phyloP scores from a whole-genome alignment of 2,329 filamentous ascomycete species.

The Pseudogymnoascus sp. region DNA sequence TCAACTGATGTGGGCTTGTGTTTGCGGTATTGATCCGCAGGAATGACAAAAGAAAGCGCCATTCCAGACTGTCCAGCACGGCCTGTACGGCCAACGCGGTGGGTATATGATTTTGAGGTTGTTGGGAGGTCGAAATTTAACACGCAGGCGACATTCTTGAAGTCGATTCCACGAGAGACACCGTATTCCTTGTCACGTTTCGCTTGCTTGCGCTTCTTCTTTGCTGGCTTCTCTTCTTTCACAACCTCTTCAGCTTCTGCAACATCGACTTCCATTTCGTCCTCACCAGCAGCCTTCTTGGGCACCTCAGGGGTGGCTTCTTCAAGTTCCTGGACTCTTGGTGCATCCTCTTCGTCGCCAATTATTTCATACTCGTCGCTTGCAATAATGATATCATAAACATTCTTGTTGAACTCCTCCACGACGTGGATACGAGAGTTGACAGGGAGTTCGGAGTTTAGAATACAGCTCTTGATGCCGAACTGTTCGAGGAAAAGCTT shows the following conservation, averaged over 20 bases:
- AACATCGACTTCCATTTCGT: conserved; percentile 26
- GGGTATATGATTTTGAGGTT: conserved; percentile 87
- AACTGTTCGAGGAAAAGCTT: conserved; percentile 97
- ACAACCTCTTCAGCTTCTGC: conserved; percentile 28
- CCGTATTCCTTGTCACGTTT: conserved; percentile 80
- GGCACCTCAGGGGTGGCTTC: conserved; percentile 26
- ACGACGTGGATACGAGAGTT: conserved; percentile 92
- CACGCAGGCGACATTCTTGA: conserved; percentile 87
- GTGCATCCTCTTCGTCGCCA: conserved; percentile 47
- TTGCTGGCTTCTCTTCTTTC: conserved; percentile 34
- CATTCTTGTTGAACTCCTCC: conserved; percentile 90
- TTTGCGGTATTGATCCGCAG: conserved; percentile 72
- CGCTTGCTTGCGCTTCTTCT: conserved; percentile 55
- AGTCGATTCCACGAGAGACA: conserved; percentile 93
- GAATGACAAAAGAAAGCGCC: conserved; percentile 91
- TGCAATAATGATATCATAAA: conserved; percentile 97
- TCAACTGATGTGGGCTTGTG: conserved; percentile 77
- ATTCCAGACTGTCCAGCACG: conserved; percentile 87
- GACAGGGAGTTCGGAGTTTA: conserved; percentile 90
- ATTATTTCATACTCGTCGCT: conserved; percentile 85
- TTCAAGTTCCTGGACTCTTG: conserved; percentile 27
- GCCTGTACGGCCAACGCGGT: conserved; percentile 89
- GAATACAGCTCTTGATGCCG: conserved; percentile 81
- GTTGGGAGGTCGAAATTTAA: conserved; percentile 95
- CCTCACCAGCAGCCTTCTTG: conserved; percentile 12